These are phyloP conservation scores for Psilocybe mexicana DNA, from an alignment of 1,284 basidiomycete genomes.

Conservation along the genomic window DNA sequence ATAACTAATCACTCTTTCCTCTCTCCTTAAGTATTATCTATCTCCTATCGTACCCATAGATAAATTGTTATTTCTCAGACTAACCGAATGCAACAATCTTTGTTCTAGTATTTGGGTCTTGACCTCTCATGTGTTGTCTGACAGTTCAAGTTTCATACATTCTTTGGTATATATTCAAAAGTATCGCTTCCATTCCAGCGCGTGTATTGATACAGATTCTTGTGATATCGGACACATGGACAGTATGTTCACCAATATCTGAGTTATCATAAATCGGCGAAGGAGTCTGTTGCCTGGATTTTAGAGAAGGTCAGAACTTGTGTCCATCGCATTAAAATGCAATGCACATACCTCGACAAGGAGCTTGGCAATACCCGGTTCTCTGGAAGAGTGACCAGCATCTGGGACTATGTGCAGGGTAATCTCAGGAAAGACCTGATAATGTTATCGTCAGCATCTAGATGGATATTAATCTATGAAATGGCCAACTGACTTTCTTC, in stretches of 20 bases:
- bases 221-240: too few relatives aligned
- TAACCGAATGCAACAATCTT: not conserved
- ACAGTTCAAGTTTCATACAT: too few relatives aligned
- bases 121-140: too few relatives aligned
- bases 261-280: slow-evolving; percentile 15
- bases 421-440: slow-evolving; percentile 75
- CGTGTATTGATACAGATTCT: not conserved
- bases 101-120: too few relatives aligned
- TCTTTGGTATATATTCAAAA: not conserved
- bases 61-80: slow-evolving; percentile 1
- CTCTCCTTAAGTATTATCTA: not conserved
- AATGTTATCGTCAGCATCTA: slow-evolving; percentile 2
- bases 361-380: slow-evolving; percentile 72
- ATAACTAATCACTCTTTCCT: not conserved
- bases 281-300: slow-evolving; percentile 19
- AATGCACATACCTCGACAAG: slow-evolving; percentile 62
- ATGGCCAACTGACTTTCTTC: slow-evolving; percentile 53
- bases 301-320: slow-evolving; percentile 14
- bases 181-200: not conserved
- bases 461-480: not conserved
- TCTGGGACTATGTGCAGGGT: slow-evolving; percentile 84
- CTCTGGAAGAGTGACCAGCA: slow-evolving; percentile 88
- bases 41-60: not conserved
- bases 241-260: too few relatives aligned
- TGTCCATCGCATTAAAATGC: not conserved